A percentile compares a stretch with the other conserved stretches of the same genome.
Evolutionary conservation across 345 rosid genomes (phyloP).

Genomic region (Bruguiera sexangula): DNA sequence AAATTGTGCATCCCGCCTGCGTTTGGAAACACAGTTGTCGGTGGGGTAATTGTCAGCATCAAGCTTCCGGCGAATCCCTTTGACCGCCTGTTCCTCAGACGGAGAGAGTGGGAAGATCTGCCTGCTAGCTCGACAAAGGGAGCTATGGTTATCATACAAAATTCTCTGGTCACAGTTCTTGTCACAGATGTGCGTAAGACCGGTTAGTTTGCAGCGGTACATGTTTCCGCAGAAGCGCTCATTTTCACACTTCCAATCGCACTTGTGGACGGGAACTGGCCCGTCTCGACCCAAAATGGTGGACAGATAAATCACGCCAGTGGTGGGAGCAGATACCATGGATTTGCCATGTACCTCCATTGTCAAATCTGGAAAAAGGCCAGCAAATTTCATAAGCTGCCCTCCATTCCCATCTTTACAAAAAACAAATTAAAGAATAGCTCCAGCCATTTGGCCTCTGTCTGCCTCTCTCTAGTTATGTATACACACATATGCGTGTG

Average conservation of each 20-base stretch:
- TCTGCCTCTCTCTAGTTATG: too few species aligned
- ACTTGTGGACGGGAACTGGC: conserved; percentile 69
- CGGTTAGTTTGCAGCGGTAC: conserved; percentile 90
- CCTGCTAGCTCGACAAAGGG: conserved; percentile 86
- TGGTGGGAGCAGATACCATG: conserved; percentile 58
- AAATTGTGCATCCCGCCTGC: conserved; percentile 68
- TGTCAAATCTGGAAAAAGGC: conserved; percentile 12
- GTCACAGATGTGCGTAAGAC: conserved; percentile 95
- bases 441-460: too few species aligned
- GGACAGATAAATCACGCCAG: conserved; percentile 83
- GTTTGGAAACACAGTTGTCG: conserved; percentile 78
- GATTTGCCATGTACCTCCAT: conserved; percentile 88
- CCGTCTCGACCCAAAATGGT: conserved; percentile 82
- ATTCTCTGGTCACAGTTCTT: conserved; percentile 98
- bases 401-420: too few species aligned
- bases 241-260: conserved; percentile 89
- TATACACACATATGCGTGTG: too few species aligned
- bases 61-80: conserved; percentile 94
- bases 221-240: conserved; percentile 88
- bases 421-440: too few species aligned
- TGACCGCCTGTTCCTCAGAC: conserved; percentile 85
- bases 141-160: conserved; percentile 90
- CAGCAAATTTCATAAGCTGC: too few species aligned
- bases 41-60: conserved; percentile 68
- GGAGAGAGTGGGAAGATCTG: conserved; percentile 69